Base-by-base conservation (phyloP, 2,329 filamentous ascomycete species). In the Pseudogymnoascus sp. region DNA sequence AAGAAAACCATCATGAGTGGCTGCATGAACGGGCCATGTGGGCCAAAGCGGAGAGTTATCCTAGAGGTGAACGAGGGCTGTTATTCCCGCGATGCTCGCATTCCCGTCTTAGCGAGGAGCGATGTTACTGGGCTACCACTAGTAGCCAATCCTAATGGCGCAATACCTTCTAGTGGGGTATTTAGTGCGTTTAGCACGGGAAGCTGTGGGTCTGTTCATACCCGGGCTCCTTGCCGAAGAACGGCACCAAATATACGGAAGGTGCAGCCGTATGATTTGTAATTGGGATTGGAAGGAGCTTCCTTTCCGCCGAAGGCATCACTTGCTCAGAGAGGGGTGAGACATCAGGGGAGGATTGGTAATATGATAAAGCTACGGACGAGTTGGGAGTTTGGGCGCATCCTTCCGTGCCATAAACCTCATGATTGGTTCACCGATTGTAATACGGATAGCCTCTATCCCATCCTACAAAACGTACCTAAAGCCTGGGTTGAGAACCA, bases 401-500 rank as follows among this genome's bases (percentile, higher is more conserved):
- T 33, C 30, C 30, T 6, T 33, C 30, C 5, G 14, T n/a, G 11
- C 35, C 35, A 37, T n/a, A 37, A n/a, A 7, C 35, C 4, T n/a
- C 35, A 37, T n/a, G n/a, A 14, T 7, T 3, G 35, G 14, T 7
- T 38, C 5, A 38, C 6, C 37, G 7, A n/a, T 8, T 43, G 4
- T 11, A 20, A 25, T n/a, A 22, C 8, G 6, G 11, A 43, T 43
- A 25, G 6, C 12, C 20, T 14, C 2, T 25, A n/a, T 8, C 1
- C 39, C 39, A 25, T 12, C 2, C 18, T 43, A 63, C 50, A 64
- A 57, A 30, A 43, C 36, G 58, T 64, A 65, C 9, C 63, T 62
- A 57, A 64, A 64, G 47, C 61, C 64, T n/a, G 39, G 41, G 47
- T 60, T 63, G 8, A 65, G 28, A 7, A 59, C 62, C n/a, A 63